These are phyloP conservation scores for Purpureocillium lavendulum DNA, from an alignment of 2,329 filamentous ascomycete species.

Conservation along the genomic window DNA sequence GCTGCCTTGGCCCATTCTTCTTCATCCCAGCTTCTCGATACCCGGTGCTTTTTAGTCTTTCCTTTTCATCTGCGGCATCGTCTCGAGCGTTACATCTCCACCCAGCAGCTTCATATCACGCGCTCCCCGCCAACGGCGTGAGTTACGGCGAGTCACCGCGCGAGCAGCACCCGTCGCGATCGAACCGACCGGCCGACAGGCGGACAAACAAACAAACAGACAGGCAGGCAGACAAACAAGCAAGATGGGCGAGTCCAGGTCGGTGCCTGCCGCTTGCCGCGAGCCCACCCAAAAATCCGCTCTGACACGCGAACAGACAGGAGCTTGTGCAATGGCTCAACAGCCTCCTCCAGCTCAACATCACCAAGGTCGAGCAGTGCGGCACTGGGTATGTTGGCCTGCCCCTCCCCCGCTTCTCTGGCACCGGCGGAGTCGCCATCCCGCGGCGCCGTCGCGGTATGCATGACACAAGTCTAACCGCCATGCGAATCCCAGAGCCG, in stretches of 20 bases:
- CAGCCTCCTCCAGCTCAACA: slow-evolving; percentile 93
- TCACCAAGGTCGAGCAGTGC: slow-evolving; percentile 98
- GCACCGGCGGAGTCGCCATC: background rate
- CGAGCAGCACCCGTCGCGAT: too few relatives aligned
- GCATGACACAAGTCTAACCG: slow-evolving; percentile 4
- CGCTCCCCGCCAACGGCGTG: background rate
- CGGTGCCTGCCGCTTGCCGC: slow-evolving; percentile 11
- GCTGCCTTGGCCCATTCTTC: slow-evolving; percentile 5
- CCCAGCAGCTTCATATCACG: background rate
- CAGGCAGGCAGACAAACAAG: slow-evolving; percentile 11
- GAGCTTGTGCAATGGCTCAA: slow-evolving; percentile 96
- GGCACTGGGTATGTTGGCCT: slow-evolving; percentile 68
- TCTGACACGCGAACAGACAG: slow-evolving; percentile 52
- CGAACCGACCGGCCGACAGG: too few relatives aligned
- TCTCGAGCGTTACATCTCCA: slow-evolving; percentile 1
- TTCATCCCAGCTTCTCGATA: slow-evolving; percentile 1
- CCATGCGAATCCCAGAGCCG: slow-evolving; percentile 53
- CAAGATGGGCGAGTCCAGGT: slow-evolving; percentile 42
- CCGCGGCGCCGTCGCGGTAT: background rate
- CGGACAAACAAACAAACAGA: too few relatives aligned
- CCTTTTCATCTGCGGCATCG: slow-evolving; percentile 5
- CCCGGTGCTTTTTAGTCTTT: slow-evolving; percentile 1
- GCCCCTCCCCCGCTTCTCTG: slow-evolving; percentile 10
- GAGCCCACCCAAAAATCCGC: background rate
- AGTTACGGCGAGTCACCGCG: background rate